phyloP scores from a whole-genome alignment of 345 rosid genomes.

The Noccaea caerulescens region DNA sequence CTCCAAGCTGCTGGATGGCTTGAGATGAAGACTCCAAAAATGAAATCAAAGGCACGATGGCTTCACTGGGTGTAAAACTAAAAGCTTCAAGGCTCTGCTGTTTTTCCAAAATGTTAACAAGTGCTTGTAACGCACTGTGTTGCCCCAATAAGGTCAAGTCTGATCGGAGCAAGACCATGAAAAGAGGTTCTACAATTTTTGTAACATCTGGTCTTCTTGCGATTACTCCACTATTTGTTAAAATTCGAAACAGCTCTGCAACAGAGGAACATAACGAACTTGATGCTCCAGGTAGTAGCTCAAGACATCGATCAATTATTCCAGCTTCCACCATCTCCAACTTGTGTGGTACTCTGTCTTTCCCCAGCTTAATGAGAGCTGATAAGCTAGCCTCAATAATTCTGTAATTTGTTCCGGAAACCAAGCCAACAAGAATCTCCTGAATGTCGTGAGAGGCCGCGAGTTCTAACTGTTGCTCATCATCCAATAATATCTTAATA shows the following conservation, averaged over 20 bases:
- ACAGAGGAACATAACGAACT: conserved; percentile 72
- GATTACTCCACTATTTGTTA: conserved; percentile 81
- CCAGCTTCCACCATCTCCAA: conserved; percentile 90
- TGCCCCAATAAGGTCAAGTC: conserved; percentile 88
- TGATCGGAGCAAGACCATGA: conserved; percentile 71
- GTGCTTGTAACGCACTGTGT: conserved; percentile 88
- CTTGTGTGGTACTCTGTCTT: conserved; percentile 75
- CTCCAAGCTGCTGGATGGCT: conserved; percentile 92
- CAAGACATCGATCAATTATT: conserved; percentile 71
- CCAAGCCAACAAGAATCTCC: conserved; percentile 69
- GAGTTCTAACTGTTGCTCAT: conserved; percentile 68
- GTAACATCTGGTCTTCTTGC: conserved; percentile 81
- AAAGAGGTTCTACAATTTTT: conserved; percentile 85
- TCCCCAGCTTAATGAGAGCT: conserved; percentile 81
- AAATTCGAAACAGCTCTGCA: conserved; percentile 80
- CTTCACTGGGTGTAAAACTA: conserved; percentile 82
- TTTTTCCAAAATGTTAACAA: conserved; percentile 87
- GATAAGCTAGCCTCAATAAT: conserved; percentile 75
- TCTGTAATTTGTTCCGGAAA: conserved; percentile 63
- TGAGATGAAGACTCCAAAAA: conserved; percentile 85
- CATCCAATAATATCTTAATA: conserved; percentile 69
- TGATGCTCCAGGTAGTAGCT: conserved; percentile 69
- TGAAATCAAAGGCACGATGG: conserved; percentile 78
- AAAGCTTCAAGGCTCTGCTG: conserved; percentile 80
- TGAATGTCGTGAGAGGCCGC: conserved; percentile 61